These are phyloP conservation scores for Withania somnifera DNA, from an alignment of 305 asterid genomes.

Conservation along the genomic window DNA sequence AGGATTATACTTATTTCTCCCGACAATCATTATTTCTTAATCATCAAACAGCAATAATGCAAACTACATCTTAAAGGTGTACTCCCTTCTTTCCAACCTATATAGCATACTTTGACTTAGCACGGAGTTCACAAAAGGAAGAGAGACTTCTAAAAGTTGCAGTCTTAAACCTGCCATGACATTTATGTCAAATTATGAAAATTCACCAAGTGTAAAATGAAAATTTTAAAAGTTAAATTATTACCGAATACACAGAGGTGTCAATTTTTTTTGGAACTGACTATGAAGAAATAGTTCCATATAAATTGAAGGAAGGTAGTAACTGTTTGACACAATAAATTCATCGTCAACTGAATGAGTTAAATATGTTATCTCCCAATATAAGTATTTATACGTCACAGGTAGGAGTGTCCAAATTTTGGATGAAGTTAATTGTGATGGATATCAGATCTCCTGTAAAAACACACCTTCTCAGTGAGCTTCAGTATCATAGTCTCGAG, in stretches of 20 bases:
- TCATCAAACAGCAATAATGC: neutral
- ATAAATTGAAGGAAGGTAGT: neutral
- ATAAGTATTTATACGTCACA: neutral
- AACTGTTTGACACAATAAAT: neutral
- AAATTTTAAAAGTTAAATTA: neutral
- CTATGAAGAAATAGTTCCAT: neutral
- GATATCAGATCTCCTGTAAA: neutral
- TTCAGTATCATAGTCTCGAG: constrained; percentile 73
- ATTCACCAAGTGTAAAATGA: neutral
- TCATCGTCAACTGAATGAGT: neutral
- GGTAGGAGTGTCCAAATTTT: neutral
- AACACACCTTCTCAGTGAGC: constrained; percentile 76
- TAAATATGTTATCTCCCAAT: neutral
- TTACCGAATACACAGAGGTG: neutral
- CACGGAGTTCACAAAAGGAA: neutral
- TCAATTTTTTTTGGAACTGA: neutral
- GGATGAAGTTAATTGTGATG: neutral
- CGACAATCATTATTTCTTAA: neutral
- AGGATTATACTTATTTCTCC: neutral
- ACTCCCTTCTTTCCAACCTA: neutral
- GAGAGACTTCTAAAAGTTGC: neutral
- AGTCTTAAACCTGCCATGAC: neutral
- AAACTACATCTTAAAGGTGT: neutral
- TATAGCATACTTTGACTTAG: neutral
- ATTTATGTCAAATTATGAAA: neutral